Conservation (phyloP, 129 eudicot genomes). For the Silybum marianum region DNA sequence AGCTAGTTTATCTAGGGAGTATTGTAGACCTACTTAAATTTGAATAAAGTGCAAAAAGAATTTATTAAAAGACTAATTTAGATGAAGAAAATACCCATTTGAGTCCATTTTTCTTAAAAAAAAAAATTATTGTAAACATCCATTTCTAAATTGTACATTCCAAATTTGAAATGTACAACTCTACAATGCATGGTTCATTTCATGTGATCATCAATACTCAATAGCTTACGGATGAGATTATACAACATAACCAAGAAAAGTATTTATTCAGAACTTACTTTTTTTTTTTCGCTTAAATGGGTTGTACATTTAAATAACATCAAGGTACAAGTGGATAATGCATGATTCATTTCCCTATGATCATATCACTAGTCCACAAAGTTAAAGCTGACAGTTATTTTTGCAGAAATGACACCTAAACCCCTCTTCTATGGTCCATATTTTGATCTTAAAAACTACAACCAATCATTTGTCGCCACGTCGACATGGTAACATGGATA, state of each 20-base stretch:
- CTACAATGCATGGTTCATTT: neutral
- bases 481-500: slow-evolving; percentile 25
- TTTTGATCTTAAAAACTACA: neutral
- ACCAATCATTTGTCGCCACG: neutral
- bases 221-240: neutral
- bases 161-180: neutral
- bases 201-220: neutral
- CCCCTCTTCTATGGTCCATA: neutral
- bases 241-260: too few species aligned
- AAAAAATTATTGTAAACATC: too few species aligned
- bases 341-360: slow-evolving; percentile 9
- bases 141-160: neutral
- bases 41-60: too few species aligned
- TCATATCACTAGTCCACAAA: slow-evolving; percentile 18
- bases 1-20: too few species aligned
- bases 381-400: slow-evolving; percentile 9
- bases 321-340: neutral
- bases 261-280: too few species aligned
- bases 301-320: neutral
- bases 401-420: neutral
- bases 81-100: too few species aligned
- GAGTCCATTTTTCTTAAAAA: too few species aligned
- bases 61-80: too few species aligned
- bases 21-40: too few species aligned
- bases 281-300: neutral